phyloP scores from a whole-genome alignment of 2,329 filamentous ascomycete genomes.

The Beauveria varroae region DNA sequence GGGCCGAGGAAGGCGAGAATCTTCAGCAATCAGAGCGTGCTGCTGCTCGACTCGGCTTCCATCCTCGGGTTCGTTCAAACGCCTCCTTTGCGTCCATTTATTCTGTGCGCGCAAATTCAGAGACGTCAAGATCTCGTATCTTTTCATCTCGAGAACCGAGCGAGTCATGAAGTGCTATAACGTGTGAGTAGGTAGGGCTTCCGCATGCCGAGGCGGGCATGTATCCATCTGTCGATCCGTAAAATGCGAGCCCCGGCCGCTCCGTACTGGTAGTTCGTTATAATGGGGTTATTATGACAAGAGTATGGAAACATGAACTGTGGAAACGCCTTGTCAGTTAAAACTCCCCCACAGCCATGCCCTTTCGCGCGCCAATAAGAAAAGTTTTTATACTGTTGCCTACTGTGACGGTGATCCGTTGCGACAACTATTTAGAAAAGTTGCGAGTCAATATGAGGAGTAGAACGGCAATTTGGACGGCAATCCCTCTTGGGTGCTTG shows the following conservation, averaged over 20 bases:
- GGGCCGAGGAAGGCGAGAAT: not conserved
- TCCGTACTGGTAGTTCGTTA: not conserved
- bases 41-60: not conserved
- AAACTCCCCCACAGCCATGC: not conserved
- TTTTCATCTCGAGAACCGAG: too few species aligned
- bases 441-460: too few species aligned
- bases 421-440: not conserved
- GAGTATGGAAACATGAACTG: not conserved
- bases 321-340: not conserved
- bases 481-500: too few species aligned
- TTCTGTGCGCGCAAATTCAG: too few species aligned
- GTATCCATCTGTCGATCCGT: not conserved
- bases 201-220: too few species aligned
- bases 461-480: too few species aligned
- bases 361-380: not conserved
- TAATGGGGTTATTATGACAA: too few species aligned
- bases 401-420: not conserved
- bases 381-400: slow-evolving; percentile 6
- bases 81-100: too few species aligned
- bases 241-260: not conserved
- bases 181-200: too few species aligned
- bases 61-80: too few species aligned
- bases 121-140: too few species aligned
- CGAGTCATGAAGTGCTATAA: too few species aligned
- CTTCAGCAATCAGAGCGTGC: not conserved